These are phyloP conservation scores for Erysimum cheiri DNA, from an alignment of 441 rosid genomes.

Conservation along the genomic window DNA sequence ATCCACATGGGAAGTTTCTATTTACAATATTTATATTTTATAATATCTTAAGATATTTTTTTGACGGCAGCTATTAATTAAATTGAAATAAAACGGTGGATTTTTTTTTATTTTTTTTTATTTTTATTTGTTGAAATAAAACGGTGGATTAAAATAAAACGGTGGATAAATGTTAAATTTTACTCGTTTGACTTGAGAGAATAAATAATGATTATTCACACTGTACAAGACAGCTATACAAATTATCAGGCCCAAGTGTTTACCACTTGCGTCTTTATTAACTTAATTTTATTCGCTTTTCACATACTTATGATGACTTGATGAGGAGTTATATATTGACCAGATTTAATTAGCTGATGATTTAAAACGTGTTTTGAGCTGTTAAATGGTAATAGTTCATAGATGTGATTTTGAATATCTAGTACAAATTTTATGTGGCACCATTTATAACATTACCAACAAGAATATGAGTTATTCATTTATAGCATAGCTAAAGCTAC, in stretches of 20 bases:
- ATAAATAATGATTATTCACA: constrained; percentile 2
- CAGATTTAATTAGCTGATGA: constrained; percentile 1
- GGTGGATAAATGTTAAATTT: constrained; percentile 28
- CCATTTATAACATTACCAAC: background rate
- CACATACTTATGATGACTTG: constrained; percentile 26
- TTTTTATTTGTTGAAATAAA: no score
- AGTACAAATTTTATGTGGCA: background rate
- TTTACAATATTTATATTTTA: background rate
- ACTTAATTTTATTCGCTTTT: constrained; percentile 5
- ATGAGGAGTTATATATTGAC: constrained; percentile 22
- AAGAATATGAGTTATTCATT: background rate
- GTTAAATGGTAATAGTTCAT: background rate
- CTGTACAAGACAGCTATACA: constrained; percentile 33
- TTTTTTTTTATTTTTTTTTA: no score
- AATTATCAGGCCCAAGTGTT: constrained; percentile 28
- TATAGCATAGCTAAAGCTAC: constrained; percentile 7
- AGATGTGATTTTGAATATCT: background rate
- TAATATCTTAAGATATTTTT: background rate
- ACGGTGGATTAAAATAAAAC: no score
- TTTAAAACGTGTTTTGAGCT: constrained; percentile 19
- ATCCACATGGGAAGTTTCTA: constrained; percentile 40
- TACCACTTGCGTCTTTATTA: constrained; percentile 27
- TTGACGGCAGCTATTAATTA: constrained; percentile 10
- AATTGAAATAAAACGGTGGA: no score
- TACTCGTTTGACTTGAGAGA: constrained; percentile 29